Percentiles rank a stretch among this genome's conserved stretches.
These are phyloP conservation scores for Phytophthora brassicae DNA, from an alignment of 352 stramenopile species.

Conservation along the genomic window DNA sequence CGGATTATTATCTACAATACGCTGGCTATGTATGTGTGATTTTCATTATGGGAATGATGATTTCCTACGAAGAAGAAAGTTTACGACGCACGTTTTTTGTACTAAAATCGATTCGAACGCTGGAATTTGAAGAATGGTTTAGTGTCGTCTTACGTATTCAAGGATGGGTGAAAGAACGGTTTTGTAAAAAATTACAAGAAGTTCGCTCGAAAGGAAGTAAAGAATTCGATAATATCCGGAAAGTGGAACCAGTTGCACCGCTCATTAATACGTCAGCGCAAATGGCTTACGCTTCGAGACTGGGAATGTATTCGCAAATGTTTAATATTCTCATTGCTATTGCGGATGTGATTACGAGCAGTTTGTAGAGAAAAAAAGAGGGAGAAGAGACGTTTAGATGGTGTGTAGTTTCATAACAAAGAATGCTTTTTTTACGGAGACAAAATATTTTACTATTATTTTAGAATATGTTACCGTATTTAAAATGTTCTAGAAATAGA, in stretches of 20 bases:
- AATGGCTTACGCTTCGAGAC: constrained; percentile 71
- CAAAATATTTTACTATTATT: no score
- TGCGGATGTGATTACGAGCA: constrained; percentile 63
- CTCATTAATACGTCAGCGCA: constrained; percentile 75
- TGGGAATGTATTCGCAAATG: constrained; percentile 82
- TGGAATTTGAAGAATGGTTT: constrained; percentile 86
- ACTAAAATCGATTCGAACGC: constrained; percentile 76
- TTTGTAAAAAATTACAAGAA: constrained; percentile 57
- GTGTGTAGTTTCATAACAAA: no score
- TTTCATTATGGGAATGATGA: constrained; percentile 83
- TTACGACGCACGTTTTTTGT: constrained; percentile 79
- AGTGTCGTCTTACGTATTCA: constrained; percentile 72
- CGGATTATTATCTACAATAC: constrained; percentile 72
- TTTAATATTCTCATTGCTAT: constrained; percentile 79
- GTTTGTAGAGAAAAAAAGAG: constrained; percentile 29
- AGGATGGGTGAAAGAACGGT: constrained; percentile 67
- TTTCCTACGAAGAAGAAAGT: constrained; percentile 81
- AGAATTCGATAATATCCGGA: constrained; percentile 25
- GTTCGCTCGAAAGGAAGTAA: constrained; percentile 58
- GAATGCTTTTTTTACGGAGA: no score
- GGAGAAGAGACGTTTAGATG: no score
- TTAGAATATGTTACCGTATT: no score
- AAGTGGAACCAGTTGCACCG: constrained; percentile 17
- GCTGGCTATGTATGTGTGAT: constrained; percentile 65
- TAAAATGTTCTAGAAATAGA: no score